phyloP scores from a whole-genome alignment of 352 stramenopile species.

The Pythium diclinum region DNA sequence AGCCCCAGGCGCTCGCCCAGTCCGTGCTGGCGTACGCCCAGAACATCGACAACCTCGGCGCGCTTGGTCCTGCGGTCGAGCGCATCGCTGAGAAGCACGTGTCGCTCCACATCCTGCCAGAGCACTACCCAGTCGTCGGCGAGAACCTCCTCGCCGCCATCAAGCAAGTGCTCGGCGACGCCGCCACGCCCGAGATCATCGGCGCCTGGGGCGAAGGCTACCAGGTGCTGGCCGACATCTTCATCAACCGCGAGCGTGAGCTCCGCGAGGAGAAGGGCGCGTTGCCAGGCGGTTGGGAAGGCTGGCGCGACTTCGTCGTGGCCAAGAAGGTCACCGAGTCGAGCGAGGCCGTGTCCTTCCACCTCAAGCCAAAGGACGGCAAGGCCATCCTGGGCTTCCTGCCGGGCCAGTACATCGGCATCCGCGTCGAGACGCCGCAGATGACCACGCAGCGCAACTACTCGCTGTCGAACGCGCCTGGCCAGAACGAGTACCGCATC shows the following conservation, averaged over 20 bases:
- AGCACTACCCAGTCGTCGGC: conserved; percentile 69
- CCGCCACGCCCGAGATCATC: conserved; percentile 58
- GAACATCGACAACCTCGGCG: conserved; percentile 57
- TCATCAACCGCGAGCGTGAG: conserved; percentile 54
- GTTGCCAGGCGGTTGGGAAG: conserved; percentile 45
- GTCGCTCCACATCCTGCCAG: conserved; percentile 53
- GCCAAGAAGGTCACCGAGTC: conserved; percentile 47
- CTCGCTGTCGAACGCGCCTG: conserved; percentile 41
- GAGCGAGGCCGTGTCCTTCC: conserved; percentile 53
- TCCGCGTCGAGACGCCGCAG: conserved; percentile 42
- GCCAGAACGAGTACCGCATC: conserved; percentile 46
- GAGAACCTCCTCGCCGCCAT: conserved; percentile 54
- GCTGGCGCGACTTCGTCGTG: conserved; percentile 57
- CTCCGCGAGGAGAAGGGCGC: conserved; percentile 34
- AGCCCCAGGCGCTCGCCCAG: conserved; percentile 48
- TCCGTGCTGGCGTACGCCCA: conserved; percentile 59
- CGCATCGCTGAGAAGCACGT: conserved; percentile 67
- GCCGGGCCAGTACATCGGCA: conserved; percentile 56
- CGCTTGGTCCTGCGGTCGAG: conserved; percentile 43
- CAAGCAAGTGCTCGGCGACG: conserved; percentile 47
- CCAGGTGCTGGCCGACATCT: conserved; percentile 53
- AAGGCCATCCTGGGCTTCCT: conserved; percentile 42
- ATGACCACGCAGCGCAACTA: conserved; percentile 57
- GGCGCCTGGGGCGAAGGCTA: conserved; percentile 56
- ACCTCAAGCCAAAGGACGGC: conserved; percentile 42